Evolutionary conservation across 176 grass and related monocot species (phyloP), one percentile per base, ranked within the genome.

Genomic region (Themeda triandra): DNA sequence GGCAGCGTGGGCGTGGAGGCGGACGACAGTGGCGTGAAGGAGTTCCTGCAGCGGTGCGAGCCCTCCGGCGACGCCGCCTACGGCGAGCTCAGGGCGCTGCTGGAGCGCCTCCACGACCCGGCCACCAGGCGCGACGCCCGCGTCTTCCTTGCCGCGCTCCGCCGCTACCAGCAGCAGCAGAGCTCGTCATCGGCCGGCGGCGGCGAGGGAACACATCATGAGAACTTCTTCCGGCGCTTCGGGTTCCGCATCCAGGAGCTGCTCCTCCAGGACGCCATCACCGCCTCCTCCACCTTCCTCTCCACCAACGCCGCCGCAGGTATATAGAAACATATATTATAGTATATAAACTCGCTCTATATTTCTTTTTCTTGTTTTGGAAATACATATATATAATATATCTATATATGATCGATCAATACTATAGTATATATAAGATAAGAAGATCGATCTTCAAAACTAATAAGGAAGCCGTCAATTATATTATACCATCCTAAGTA

Each of bases 1-100:
- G 75, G 75, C n/a, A 78, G 75, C 35, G 35, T 83, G 42, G 81
- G 76, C 46, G 66, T 56, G 67, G 66, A 51, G 5, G 80, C 51
- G 25, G 71, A 73, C 2, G 71, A 15, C 69, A 14, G 1, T 5
- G 6, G 1, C 23, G 53, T 56, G 3, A 73, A 77, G 33, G 44
- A 48, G 48, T 85, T 89, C 77, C 77, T 89, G 29, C 15, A 76
- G 82, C 77, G 74, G n/a, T 90, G 88, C 75, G 37, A 49, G 15
- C 29, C 75, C 35, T 90, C 88, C 37, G 80, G 75, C 4, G 88
- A 90, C 75, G 84, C 74, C 10, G 88, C 88, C 17, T 90, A 90
- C 80, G 84, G 11, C 12, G 88, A 79, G 88, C 88, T 90, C 18
- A 87, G 21, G 75, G 75, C 75, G 3, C 44, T 90, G 62, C 84